Evolutionary conservation across 331 rosid species (phyloP), one percentile per base, ranked within the genome.

Genomic region (Cydonia oblonga): DNA sequence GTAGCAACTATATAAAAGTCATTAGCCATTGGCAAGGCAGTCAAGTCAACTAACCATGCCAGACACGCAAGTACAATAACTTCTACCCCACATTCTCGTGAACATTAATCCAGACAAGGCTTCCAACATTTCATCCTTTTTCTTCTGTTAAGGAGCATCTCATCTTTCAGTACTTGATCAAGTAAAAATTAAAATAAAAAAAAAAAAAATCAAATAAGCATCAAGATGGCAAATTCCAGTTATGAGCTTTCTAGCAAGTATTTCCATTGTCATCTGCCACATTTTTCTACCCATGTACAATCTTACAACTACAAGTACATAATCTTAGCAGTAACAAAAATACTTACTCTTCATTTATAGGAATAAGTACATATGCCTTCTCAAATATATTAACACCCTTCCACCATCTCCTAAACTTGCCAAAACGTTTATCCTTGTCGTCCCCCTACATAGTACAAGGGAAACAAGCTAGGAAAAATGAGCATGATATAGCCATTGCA

Each of bases 401-500:
- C 98, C 98, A 95, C 98, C 98, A 95, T 78, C 97, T 89, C 84
- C 97, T 86, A 78, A 95, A 88, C 91, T 87, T 95, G 74, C 71
- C 71, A 83, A 86, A 93, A 81, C 75, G 78, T 8, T 75, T 58
- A 66, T 82, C 89, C 71, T 78, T 83, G 79, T 82, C 86, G 70
- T 74, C 81, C 69, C 82, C 82, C 98, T 91, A 67, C 70, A 83
- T 77, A 56, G 64, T 75, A 75, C 53, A 78, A 78, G 28, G 64
- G 70, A 74, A 73, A 68, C 61, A 70, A 79, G 69, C 80, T 70
- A 84, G 78, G 61, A 28, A 46, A 46, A 26, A 29, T 28, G 38
- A 42, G 51, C 23, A 57, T 32, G 38, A 57, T 32, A 22, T 18
- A 4, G 24, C n/a, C 54, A 51, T 53, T 66, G 42, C 12, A 7